Percentiles rank a stretch among this genome's conserved stretches.
Conservation (phyloP, 164 flowering plant genomes). For the Kalanchoe fedtschenkoi region DNA sequence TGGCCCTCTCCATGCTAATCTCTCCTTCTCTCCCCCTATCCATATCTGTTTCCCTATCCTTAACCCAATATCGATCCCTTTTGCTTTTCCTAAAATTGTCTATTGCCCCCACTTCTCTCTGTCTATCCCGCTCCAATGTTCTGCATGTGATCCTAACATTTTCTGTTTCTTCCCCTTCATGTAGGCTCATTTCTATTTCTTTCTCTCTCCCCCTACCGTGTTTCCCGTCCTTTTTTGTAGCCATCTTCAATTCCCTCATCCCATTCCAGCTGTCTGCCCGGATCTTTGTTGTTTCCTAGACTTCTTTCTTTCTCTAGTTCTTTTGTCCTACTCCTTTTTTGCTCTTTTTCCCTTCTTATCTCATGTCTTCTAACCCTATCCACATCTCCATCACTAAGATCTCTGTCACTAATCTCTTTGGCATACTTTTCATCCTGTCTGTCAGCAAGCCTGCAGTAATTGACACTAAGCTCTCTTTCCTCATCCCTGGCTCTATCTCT, state of each 20-base stretch:
- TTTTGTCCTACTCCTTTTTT: slow-evolving; percentile 4
- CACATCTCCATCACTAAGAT: slow-evolving; percentile 10
- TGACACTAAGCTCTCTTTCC: slow-evolving; percentile 25
- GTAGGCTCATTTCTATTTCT: slow-evolving; percentile 9
- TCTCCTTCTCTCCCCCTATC: slow-evolving; percentile 12
- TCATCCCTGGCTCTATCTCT: slow-evolving; percentile 23
- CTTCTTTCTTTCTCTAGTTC: background rate
- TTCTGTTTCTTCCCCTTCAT: slow-evolving; percentile 6
- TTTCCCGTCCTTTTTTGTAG: slow-evolving; percentile 10
- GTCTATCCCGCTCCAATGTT: slow-evolving; percentile 12
- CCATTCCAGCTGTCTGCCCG: slow-evolving; percentile 6
- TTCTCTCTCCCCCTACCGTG: slow-evolving; percentile 9
- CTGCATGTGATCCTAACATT: slow-evolving; percentile 10
- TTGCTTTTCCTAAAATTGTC: slow-evolving; percentile 9
- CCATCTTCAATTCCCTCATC: slow-evolving; percentile 5
- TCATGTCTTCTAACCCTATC: slow-evolving; percentile 9
- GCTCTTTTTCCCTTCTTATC: slow-evolving; percentile 8
- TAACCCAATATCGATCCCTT: slow-evolving; percentile 8
- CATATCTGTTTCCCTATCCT: slow-evolving; percentile 16
- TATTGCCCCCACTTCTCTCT: slow-evolving; percentile 4
- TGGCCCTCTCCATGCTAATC: slow-evolving; percentile 10
- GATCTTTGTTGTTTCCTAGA: slow-evolving; percentile 13
- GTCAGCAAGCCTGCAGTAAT: slow-evolving; percentile 19
- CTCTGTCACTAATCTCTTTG: slow-evolving; percentile 14
- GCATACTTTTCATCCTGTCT: slow-evolving; percentile 21